A percentile compares a stretch with the other conserved stretches of the same genome.
These are phyloP conservation scores for Saccharum spontaneum DNA, from an alignment of 176 grass and related monocot genomes.

Conservation along the genomic window DNA sequence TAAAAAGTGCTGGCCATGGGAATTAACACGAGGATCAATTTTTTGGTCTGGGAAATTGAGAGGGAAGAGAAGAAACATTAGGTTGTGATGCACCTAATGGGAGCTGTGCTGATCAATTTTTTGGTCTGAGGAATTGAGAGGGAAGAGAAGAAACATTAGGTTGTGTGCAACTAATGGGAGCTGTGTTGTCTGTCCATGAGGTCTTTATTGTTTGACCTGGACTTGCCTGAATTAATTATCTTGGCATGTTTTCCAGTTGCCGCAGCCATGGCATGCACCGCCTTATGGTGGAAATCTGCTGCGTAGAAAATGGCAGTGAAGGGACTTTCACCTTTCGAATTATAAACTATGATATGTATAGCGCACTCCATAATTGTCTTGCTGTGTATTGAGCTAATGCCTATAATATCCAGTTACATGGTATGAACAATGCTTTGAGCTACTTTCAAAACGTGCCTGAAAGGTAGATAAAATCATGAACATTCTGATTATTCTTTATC, in stretches of 20 bases:
- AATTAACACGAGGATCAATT: neutral
- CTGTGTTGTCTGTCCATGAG: neutral
- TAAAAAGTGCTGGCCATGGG: neutral
- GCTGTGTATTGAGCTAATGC: neutral
- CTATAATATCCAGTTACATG: neutral
- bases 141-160: neutral
- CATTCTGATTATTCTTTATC: neutral
- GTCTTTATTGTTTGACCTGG: neutral
- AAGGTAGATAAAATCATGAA: neutral
- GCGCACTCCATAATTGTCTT: neutral
- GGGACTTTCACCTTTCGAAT: neutral
- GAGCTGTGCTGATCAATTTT: neutral
- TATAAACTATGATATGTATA: neutral
- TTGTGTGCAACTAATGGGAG: neutral
- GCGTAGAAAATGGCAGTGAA: neutral
- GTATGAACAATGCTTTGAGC: slow-evolving; percentile 6
- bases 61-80: neutral
- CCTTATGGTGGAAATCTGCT: neutral
- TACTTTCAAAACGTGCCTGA: neutral
- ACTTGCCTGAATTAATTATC: neutral
- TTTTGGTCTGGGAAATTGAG: neutral
- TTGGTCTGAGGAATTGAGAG: neutral
- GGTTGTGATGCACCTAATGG: neutral
- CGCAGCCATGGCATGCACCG: neutral
- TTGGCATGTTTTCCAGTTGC: neutral